phyloP scores from a whole-genome alignment of 495 filamentous ascomycete species.

The Daldinia caldariorum region DNA sequence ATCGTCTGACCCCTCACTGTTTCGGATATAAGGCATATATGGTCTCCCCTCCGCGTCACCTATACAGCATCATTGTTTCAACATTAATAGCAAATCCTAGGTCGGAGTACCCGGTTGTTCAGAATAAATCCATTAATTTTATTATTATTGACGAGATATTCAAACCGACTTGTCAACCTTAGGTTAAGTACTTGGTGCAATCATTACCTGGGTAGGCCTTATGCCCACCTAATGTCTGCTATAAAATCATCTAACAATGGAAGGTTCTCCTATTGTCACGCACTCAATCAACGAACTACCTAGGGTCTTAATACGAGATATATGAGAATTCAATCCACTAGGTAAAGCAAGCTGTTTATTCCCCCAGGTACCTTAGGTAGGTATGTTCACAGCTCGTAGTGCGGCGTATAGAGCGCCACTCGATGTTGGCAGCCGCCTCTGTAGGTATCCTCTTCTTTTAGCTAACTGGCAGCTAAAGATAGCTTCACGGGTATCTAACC shows the following conservation, averaged over 20 bases:
- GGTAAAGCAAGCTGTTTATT: too few species aligned
- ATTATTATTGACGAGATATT: not conserved
- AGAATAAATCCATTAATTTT: not conserved
- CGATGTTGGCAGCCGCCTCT: not conserved
- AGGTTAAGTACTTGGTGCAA: too few species aligned
- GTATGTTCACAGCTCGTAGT: too few species aligned
- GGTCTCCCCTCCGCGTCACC: not conserved
- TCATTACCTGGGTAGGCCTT: too few species aligned
- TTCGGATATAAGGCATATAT: not conserved
- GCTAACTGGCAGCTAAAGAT: not conserved
- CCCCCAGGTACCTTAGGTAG: too few species aligned
- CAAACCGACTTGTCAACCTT: not conserved
- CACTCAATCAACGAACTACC: too few species aligned
- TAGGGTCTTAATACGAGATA: too few species aligned
- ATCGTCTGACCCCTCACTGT: not conserved
- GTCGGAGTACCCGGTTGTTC: not conserved
- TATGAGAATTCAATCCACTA: too few species aligned
- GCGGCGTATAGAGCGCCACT: not conserved
- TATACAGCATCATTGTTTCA: not conserved
- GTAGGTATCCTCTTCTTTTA: not conserved
- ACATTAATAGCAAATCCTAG: not conserved
- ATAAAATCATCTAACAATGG: too few species aligned
- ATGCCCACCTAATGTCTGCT: too few species aligned
- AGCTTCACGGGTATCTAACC: not conserved
- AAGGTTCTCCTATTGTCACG: too few species aligned